Percentiles rank a stretch among this genome's conserved stretches.
phyloP scores from a whole-genome alignment of 139 green algal genomes.

The Auxenochlorella protothecoides region DNA sequence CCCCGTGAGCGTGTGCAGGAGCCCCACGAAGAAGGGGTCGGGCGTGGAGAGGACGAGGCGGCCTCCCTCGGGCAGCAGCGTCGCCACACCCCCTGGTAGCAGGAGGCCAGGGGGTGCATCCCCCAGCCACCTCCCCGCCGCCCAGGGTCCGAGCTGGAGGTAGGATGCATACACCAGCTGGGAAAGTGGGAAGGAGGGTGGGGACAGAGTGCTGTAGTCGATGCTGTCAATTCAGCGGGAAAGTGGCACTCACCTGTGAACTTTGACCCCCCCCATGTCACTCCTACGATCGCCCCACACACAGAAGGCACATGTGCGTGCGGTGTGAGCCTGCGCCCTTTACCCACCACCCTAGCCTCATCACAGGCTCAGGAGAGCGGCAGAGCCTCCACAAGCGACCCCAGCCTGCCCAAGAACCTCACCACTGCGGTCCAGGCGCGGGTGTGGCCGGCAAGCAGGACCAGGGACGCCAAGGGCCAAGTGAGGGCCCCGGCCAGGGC shows the following conservation, averaged over 20 bases:
- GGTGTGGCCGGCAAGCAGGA: not conserved
- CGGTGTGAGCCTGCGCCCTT: no score
- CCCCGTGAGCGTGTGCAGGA: constrained; percentile 15
- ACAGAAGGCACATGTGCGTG: no score
- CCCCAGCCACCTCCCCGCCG: constrained; percentile 17
- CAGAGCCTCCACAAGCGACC: no score
- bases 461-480: not conserved
- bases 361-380: no score
- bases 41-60: not conserved
- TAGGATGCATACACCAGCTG: constrained; percentile 24
- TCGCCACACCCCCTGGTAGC: constrained; percentile 20
- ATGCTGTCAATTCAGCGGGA: no score
- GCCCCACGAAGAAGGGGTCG: constrained; percentile 23
- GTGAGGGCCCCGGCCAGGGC: not conserved
- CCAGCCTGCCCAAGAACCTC: not conserved
- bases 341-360: no score
- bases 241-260: no score
- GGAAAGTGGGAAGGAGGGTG: no score
- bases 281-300: no score
- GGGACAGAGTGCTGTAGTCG: no score
- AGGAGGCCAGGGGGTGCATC: constrained; percentile 12
- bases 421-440: not conserved
- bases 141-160: constrained; percentile 30
- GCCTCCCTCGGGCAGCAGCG: not conserved
- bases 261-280: no score